phyloP scores from a whole-genome alignment of 202 grass and related monocot species.

The Zizania palustris region DNA sequence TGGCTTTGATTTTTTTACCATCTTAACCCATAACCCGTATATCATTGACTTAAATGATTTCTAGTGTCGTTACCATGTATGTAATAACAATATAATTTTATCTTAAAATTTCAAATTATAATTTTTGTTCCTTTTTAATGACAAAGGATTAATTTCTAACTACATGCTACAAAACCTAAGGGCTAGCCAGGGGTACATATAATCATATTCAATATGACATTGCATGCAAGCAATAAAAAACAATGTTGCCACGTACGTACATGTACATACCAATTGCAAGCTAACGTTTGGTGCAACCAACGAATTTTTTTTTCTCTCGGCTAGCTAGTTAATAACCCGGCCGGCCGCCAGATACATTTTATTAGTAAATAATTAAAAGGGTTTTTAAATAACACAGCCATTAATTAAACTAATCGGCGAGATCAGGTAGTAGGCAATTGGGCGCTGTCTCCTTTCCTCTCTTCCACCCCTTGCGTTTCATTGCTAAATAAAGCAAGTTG shows the following conservation, averaged over 20 bases:
- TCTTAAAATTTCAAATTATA: no score
- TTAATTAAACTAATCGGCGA: conserved; percentile 50
- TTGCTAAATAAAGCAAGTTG: conserved; percentile 62
- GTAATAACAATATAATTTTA: no score
- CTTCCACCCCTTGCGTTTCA: conserved; percentile 35
- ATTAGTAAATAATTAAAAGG: not conserved
- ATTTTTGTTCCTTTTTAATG: no score
- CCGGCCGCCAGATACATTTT: not conserved
- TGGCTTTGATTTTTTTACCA: no score
- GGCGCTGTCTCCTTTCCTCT: conserved; percentile 20
- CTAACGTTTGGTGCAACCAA: conserved; percentile 41
- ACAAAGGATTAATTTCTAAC: no score
- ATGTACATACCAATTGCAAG: not conserved
- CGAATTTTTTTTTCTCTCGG: conserved; percentile 26
- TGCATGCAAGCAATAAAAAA: not conserved
- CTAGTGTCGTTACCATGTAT: no score
- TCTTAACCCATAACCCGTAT: no score
- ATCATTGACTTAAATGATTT: no score
- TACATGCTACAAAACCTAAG: no score
- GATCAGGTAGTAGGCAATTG: conserved; percentile 42
- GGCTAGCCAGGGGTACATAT: no score
- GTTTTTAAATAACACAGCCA: conserved; percentile 30
- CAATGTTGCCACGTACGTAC: not conserved
- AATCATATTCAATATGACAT: no score
- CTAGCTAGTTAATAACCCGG: conserved; percentile 21